A percentile compares a stretch with the other conserved stretches of the same genome.
phyloP scores from a whole-genome alignment of 2,329 filamentous ascomycete species.

The Shiraia sp. region DNA sequence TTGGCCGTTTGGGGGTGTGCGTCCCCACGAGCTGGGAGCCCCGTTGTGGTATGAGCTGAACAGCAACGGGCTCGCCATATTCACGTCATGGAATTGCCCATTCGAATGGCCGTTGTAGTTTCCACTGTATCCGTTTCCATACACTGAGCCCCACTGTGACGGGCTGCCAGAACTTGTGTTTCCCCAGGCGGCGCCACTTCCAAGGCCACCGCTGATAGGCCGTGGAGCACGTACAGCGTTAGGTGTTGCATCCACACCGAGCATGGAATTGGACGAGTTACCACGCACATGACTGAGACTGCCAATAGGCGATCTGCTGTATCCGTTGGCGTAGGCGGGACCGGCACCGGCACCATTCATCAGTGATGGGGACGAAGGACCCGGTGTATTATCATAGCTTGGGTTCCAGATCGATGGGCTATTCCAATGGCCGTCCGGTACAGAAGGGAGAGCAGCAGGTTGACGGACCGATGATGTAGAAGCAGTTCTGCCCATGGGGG shows the following conservation, averaged over 20 bases:
- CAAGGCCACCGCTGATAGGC: slow-evolving; percentile 34
- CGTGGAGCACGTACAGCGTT: slow-evolving; percentile 17
- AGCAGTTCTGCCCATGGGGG: slow-evolving; percentile 38
- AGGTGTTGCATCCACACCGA: slow-evolving; percentile 36
- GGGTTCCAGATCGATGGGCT: slow-evolving; percentile 44
- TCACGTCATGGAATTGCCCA: slow-evolving; percentile 22
- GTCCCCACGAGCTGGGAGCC: slow-evolving; percentile 38
- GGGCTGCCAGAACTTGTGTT: slow-evolving; percentile 23
- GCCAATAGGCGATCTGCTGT: slow-evolving; percentile 36
- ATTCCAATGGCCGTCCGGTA: slow-evolving; percentile 43
- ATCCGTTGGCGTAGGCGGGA: slow-evolving; percentile 17
- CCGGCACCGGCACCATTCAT: slow-evolving; percentile 17
- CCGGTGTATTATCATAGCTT: slow-evolving; percentile 34
- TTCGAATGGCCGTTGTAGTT: slow-evolving; percentile 23
- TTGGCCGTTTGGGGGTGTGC: slow-evolving; percentile 43
- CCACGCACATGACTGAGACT: slow-evolving; percentile 48
- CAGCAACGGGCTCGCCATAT: slow-evolving; percentile 47
- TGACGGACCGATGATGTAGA: slow-evolving; percentile 43
- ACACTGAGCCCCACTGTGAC: slow-evolving; percentile 30
- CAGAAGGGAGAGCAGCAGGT: slow-evolving; percentile 39
- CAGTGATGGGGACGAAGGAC: slow-evolving; percentile 35
- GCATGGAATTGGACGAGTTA: slow-evolving; percentile 48
- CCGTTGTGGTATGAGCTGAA: slow-evolving; percentile 46
- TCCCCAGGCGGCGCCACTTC: slow-evolving; percentile 40
- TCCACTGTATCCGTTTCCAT: slow-evolving; percentile 21